Percentiles rank a stretch among this genome's conserved stretches.
Evolutionary conservation across 2,329 filamentous ascomycete species (phyloP).

Genomic region (Monilinia vaccinii-corymbosi): DNA sequence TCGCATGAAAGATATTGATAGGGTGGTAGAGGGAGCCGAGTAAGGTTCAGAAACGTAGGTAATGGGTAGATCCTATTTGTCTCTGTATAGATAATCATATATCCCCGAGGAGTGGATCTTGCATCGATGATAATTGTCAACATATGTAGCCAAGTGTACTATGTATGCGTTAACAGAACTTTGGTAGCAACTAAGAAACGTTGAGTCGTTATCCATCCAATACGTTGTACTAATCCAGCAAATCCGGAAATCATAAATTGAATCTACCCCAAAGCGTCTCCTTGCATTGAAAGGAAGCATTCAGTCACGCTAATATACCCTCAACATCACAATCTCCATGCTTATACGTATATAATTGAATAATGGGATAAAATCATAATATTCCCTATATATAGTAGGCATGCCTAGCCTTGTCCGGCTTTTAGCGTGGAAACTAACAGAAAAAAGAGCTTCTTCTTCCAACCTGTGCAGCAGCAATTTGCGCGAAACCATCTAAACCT

Average conservation of each 20-base stretch:
- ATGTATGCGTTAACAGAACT: neutral
- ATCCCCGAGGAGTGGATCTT: neutral
- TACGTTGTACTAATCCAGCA: neutral
- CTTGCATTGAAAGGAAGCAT: neutral
- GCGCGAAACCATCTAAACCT: constrained; percentile 1
- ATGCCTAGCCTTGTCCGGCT: neutral
- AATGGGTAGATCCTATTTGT: neutral
- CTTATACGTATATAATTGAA: too few relatives aligned
- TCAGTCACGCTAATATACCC: neutral
- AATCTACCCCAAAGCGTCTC: neutral
- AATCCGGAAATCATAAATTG: neutral
- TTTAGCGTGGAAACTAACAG: constrained; percentile 4
- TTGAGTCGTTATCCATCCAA: neutral
- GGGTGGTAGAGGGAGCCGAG: neutral
- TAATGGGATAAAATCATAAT: too few relatives aligned
- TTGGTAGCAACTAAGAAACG: neutral
- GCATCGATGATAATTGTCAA: neutral
- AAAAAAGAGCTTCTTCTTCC: constrained; percentile 1
- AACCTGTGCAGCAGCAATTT: constrained; percentile 1
- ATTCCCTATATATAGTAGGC: neutral
- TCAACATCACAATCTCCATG: too few relatives aligned
- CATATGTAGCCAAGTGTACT: too few relatives aligned
- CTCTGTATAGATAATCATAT: too few relatives aligned
- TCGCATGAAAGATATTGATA: neutral
- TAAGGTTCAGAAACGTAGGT: too few relatives aligned